Evolutionary conservation across 192 early-diverging fungal species (phyloP), one percentile per base, ranked within the genome.

Genomic region (Podila epigama): DNA sequence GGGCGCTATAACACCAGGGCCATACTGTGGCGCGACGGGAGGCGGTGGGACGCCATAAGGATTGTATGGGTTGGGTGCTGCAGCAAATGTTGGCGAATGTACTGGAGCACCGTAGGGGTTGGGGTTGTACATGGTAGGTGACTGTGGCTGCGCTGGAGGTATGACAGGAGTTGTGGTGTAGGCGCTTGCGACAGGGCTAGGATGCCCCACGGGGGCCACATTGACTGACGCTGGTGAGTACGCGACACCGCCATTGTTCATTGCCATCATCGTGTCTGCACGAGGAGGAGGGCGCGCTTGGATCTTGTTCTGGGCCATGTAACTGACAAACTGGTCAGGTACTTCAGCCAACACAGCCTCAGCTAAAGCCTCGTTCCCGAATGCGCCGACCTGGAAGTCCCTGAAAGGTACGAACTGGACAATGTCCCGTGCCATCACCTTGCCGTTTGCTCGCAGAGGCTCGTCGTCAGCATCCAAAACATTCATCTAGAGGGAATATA

Each of bases 371-470:
- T 78, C 69, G 13, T 62, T 34, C 63, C 71, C 71, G 34, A 75
- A 68, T n/a, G 58, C 55, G 50, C 69, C 50, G 52, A 64, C 34
- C 61, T 64, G 56, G 55, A 81, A 73, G 11, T 79, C 72, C 27
- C 83, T 72, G 53, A 85, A 85, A 13, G 87, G 82, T 35, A 88
- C 87, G 63, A 88, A 88, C 60, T 88, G 87, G 50, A 88, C 87
- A 57, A 87, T 87, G 58, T 88, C 87, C 10, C 87, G 84, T 27
- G 84, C 82, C 61, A 81, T 81, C 11, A 54, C 51, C 25, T 37
- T 29, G 34, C 75, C 66, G n/a, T 72, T 73, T 27, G 50, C 60
- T 18, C 78, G 68, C 28, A 84, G 28, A 28, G 81, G 63, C 56
- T 63, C 68, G n/a, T 61, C 82, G 53, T 89, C 87, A 0, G 69